Conservation (phyloP, 1,139 yeast species). For the Diutina pseudorugosa region DNA sequence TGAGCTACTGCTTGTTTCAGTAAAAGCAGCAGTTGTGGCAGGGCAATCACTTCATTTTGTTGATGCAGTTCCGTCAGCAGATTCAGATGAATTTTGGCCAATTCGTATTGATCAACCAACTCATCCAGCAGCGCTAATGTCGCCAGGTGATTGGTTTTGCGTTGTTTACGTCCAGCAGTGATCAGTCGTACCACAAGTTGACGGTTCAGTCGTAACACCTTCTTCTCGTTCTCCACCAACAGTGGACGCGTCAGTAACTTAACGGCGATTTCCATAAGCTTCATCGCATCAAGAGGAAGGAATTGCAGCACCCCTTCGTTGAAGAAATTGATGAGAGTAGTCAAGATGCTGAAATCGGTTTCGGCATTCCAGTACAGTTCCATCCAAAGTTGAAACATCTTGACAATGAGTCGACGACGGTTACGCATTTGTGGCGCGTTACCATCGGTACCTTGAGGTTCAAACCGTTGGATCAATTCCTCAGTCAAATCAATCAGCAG, state of each 20-base stretch:
- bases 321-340: slow-evolving; percentile 64
- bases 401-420: slow-evolving; percentile 56
- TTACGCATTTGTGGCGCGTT: slow-evolving; percentile 29
- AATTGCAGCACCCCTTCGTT: slow-evolving; percentile 52
- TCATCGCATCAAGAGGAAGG: slow-evolving; percentile 54
- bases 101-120: slow-evolving; percentile 1
- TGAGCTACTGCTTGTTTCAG: neutral
- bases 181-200: neutral
- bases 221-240: slow-evolving; percentile 1
- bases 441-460: slow-evolving; percentile 26
- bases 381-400: slow-evolving; percentile 69
- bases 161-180: neutral
- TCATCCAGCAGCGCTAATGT: neutral
- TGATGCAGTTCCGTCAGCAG: slow-evolving; percentile 2
- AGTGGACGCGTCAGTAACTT: slow-evolving; percentile 17
- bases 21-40: slow-evolving; percentile 1
- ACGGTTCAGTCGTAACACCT: neutral
- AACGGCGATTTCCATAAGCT: slow-evolving; percentile 50
- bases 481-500: slow-evolving; percentile 59
- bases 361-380: slow-evolving; percentile 76
- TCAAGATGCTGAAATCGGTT: slow-evolving; percentile 45
- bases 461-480: slow-evolving; percentile 57
- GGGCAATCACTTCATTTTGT: neutral
- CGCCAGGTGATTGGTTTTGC: neutral
- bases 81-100: slow-evolving; percentile 1